Conservation (phyloP, 352 stramenopile genomes). For the Phytopythium cucurbitacearum region DNA sequence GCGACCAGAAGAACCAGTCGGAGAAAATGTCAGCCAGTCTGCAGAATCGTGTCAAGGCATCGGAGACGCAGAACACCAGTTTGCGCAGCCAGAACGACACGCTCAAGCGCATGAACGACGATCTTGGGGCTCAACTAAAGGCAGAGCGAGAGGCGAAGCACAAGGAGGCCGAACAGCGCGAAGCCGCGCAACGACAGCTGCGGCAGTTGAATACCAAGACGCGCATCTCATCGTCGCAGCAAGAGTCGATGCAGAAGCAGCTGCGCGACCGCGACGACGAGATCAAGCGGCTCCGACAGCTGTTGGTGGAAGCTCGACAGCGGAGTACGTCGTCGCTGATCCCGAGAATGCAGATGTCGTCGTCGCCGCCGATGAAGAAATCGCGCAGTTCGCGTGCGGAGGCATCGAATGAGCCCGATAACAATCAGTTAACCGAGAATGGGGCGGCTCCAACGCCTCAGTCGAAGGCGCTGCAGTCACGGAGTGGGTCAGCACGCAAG, state of each 20-base stretch:
- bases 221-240: conserved; percentile 60
- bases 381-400: conserved; percentile 23
- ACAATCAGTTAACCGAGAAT: conserved; percentile 33
- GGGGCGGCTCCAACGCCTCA: conserved; percentile 5
- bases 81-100: conserved; percentile 59
- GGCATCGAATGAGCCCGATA: conserved; percentile 6
- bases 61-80: conserved; percentile 64
- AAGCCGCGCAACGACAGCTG: conserved; percentile 53
- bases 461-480: conserved; percentile 5
- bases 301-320: conserved; percentile 66
- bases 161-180: conserved; percentile 62
- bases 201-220: conserved; percentile 66
- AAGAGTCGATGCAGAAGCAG: conserved; percentile 61
- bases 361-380: conserved; percentile 39
- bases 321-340: conserved; percentile 72
- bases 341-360: conserved; percentile 34
- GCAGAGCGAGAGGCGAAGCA: conserved; percentile 64
- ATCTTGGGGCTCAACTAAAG: conserved; percentile 67
- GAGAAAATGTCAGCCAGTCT: conserved; percentile 82
- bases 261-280: conserved; percentile 76
- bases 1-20: conserved; percentile 90
- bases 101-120: conserved; percentile 63
- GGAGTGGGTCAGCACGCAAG: background rate
- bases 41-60: conserved; percentile 74
- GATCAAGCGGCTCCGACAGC: conserved; percentile 71